Conservation (phyloP, 768 basidiomycete genomes). For the Guyanaporus albipodus region DNA sequence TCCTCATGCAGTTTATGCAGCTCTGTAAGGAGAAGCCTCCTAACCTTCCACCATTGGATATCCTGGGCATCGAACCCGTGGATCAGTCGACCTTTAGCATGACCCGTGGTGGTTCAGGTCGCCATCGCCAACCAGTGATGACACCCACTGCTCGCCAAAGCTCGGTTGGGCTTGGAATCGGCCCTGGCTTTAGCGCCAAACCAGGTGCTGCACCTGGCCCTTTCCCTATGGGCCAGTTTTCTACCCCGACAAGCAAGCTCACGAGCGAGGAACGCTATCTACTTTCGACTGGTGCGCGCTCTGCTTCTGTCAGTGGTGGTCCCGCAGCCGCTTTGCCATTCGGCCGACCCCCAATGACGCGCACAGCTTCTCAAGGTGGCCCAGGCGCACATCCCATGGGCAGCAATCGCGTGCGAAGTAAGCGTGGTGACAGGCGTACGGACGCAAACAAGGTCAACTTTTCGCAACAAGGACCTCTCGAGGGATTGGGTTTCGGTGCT, state of each 20-base stretch:
- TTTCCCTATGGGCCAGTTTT: constrained; percentile 70
- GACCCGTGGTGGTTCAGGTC: constrained; percentile 62
- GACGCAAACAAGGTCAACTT: constrained; percentile 45
- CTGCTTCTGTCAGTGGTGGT: constrained; percentile 53
- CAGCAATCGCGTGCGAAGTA: constrained; percentile 67
- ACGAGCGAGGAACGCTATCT: constrained; percentile 69
- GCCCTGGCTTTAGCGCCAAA: constrained; percentile 28
- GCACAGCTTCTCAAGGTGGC: constrained; percentile 65
- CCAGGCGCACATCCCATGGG: constrained; percentile 46
- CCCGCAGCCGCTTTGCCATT: constrained; percentile 46
- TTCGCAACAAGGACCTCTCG: constrained; percentile 30
- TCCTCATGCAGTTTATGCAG: constrained; percentile 94
- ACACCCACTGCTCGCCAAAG: constrained; percentile 43
- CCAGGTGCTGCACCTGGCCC: constrained; percentile 23
- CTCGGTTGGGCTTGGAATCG: constrained; percentile 47
- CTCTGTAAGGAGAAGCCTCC: constrained; percentile 96
- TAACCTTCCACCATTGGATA: constrained; percentile 81
- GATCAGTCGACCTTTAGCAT: constrained; percentile 50
- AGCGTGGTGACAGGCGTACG: constrained; percentile 78
- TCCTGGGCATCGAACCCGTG: constrained; percentile 83
- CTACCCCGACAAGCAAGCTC: constrained; percentile 50
- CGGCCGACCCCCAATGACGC: constrained; percentile 59
- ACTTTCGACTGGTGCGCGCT: constrained; percentile 40
- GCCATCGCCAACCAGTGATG: constrained; percentile 48
- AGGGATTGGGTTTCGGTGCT: constrained; percentile 34